phyloP scores from a whole-genome alignment of 768 basidiomycete genomes.

The Podaxis sp. region DNA sequence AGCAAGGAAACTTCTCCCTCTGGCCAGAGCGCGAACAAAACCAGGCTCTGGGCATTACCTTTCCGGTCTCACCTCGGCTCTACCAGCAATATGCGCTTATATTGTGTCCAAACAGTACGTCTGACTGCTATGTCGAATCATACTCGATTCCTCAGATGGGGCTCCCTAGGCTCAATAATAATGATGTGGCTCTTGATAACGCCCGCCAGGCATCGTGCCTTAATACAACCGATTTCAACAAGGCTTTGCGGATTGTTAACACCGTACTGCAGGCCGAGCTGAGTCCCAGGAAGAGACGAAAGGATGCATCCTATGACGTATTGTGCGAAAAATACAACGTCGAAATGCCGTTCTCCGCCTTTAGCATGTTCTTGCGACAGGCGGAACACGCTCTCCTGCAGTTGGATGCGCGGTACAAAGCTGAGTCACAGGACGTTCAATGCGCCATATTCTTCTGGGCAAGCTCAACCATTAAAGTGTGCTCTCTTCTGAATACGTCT shows the following conservation, averaged over 20 bases:
- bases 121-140: neutral
- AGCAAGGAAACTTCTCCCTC: constrained; percentile 7
- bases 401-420: constrained; percentile 4
- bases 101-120: constrained; percentile 7
- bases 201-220: constrained; percentile 11
- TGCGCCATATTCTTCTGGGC: constrained; percentile 12
- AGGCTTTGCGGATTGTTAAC: neutral
- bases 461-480: neutral
- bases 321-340: constrained; percentile 11
- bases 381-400: constrained; percentile 5
- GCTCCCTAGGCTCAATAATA: constrained; percentile 4
- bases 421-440: neutral
- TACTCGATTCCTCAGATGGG: neutral
- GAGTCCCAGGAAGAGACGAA: neutral
- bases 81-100: constrained; percentile 14
- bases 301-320: neutral
- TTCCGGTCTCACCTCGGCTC: neutral
- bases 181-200: constrained; percentile 7
- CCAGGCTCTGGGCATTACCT: constrained; percentile 10
- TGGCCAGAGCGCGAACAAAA: constrained; percentile 6
- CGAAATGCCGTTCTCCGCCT: neutral
- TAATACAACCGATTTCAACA: constrained; percentile 4
- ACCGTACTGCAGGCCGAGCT: constrained; percentile 4
- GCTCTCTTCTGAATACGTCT: neutral
- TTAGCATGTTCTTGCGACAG: constrained; percentile 9